These are phyloP conservation scores for Phytophthora palmivora DNA, from an alignment of 352 stramenopile species.

Conservation along the genomic window DNA sequence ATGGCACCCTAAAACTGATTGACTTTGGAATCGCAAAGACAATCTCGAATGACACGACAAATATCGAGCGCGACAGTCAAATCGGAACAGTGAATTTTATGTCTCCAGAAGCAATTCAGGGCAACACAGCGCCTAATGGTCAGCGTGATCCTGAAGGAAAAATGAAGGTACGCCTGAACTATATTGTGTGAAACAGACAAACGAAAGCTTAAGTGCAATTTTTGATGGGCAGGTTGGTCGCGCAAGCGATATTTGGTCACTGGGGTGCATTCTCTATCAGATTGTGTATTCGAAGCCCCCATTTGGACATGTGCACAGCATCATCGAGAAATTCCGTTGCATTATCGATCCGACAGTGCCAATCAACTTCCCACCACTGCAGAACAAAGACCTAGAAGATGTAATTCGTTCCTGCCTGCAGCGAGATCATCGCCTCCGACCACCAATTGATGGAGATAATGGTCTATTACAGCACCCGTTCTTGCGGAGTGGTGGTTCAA, in stretches of 20 bases:
- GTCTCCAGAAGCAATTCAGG: slow-evolving; percentile 93
- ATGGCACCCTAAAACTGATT: slow-evolving; percentile 96
- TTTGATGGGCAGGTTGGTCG: slow-evolving; percentile 69
- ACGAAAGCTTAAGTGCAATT: not conserved
- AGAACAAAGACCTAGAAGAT: slow-evolving; percentile 85
- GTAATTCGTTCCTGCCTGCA: slow-evolving; percentile 90
- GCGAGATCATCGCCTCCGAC: slow-evolving; percentile 76
- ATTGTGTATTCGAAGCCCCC: slow-evolving; percentile 97
- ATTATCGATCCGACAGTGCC: slow-evolving; percentile 94
- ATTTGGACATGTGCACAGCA: slow-evolving; percentile 93
- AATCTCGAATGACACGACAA: slow-evolving; percentile 98
- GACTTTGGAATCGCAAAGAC: slow-evolving; percentile 98
- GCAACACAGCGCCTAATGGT: slow-evolving; percentile 55
- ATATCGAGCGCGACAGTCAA: slow-evolving; percentile 96
- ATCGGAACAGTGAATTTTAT: slow-evolving; percentile 98
- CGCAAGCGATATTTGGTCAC: slow-evolving; percentile 96
- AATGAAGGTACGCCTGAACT: slow-evolving; percentile 61
- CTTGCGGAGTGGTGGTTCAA: slow-evolving; percentile 45
- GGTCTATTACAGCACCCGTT: slow-evolving; percentile 90
- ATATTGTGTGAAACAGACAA: not conserved
- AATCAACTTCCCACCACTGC: slow-evolving; percentile 89
- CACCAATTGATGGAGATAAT: slow-evolving; percentile 79
- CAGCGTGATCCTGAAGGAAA: slow-evolving; percentile 70
- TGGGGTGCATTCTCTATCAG: slow-evolving; percentile 98
- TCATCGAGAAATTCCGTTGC: slow-evolving; percentile 96